A percentile compares a stretch with the other conserved stretches of the same genome.
These are phyloP conservation scores for Pyronema omphalodes DNA, from an alignment of 495 filamentous ascomycete genomes.

Conservation along the genomic window DNA sequence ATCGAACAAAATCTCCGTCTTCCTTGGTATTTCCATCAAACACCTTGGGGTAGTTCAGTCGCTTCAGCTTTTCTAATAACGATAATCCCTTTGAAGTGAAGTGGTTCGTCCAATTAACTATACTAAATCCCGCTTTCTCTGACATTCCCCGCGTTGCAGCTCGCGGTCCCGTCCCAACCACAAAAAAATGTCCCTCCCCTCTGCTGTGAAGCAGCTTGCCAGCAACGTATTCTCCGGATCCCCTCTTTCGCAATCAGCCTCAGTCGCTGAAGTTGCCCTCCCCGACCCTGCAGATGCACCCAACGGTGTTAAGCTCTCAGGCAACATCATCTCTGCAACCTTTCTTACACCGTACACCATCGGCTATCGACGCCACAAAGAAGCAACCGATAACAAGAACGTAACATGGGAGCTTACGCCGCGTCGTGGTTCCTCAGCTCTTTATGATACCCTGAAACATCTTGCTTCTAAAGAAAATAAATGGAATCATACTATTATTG, in stretches of 20 bases:
- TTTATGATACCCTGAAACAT: constrained; percentile 75
- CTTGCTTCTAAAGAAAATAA: constrained; percentile 53
- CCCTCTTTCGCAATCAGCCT: background rate
- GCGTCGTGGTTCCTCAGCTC: constrained; percentile 66
- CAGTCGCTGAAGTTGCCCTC: background rate
- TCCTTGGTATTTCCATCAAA: too few relatives aligned
- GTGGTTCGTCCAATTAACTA: too few relatives aligned
- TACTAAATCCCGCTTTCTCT: too few relatives aligned
- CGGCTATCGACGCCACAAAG: constrained; percentile 36
- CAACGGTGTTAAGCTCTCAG: constrained; percentile 43
- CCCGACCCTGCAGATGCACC: constrained; percentile 9
- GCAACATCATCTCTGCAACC: constrained; percentile 69
- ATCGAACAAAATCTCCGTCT: too few relatives aligned
- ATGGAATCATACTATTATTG: constrained; percentile 77
- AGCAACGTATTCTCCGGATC: background rate
- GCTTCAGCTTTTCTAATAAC: too few relatives aligned
- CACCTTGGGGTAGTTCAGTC: too few relatives aligned
- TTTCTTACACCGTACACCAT: constrained; percentile 69
- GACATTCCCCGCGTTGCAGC: too few relatives aligned
- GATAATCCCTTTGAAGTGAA: too few relatives aligned
- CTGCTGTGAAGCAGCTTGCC: background rate
- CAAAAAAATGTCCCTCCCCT: background rate
- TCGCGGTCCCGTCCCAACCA: background rate
- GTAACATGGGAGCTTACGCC: constrained; percentile 43
- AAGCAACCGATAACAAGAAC: constrained; percentile 34